Evolutionary conservation across 2,329 filamentous ascomycete genomes (phyloP), one percentile per base, ranked within the genome.

Genomic region (Cladorrhinum sp.): DNA sequence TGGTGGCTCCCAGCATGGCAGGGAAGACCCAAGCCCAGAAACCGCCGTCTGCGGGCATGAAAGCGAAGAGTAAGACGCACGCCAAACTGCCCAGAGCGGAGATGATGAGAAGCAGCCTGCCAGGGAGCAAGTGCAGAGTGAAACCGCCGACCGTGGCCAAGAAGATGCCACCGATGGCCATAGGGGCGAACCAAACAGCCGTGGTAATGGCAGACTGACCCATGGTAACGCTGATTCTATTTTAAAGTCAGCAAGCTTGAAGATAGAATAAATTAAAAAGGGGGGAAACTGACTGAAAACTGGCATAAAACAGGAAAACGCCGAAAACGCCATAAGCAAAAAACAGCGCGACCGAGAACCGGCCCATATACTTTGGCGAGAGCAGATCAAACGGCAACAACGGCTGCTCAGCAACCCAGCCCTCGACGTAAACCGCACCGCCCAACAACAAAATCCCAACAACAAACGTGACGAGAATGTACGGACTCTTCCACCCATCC

Each of bases 1-100:
- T 78, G 0, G 90, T 93, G 12, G 81, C 82, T 64, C 86, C 84
- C 2, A 88, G 72, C 86, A 89, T 89, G 58, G 84, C 77, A 0
- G 89, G 87, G 69, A 93, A 91, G 21, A 91, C 80, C 68, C 83
- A 92, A 0, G 86, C 83, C 90, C 90, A 94, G 77, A 89, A 89
- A 50, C 83, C 81, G 2, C 79, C 80, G 61, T 85, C 79, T 1
- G 75, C 70, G 0, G 88, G 88, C 18, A 87, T 80, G 10, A 89
- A 68, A 7, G 88, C 87, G 64, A 90, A 88, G 1, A 91, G 77
- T 0, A 91, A 73, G 0, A 79, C 80, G 1, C 81, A 79, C 3
- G 84, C 71, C 2, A 90, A 70, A 66, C 82, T 87, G 1, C 86
- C 86, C 0, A 82, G 64, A 2, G 81, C 80, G 1, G 87, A 87